phyloP scores from a whole-genome alignment of 2,329 filamentous ascomycete species.

The Hymenoscyphus fructigenus region DNA sequence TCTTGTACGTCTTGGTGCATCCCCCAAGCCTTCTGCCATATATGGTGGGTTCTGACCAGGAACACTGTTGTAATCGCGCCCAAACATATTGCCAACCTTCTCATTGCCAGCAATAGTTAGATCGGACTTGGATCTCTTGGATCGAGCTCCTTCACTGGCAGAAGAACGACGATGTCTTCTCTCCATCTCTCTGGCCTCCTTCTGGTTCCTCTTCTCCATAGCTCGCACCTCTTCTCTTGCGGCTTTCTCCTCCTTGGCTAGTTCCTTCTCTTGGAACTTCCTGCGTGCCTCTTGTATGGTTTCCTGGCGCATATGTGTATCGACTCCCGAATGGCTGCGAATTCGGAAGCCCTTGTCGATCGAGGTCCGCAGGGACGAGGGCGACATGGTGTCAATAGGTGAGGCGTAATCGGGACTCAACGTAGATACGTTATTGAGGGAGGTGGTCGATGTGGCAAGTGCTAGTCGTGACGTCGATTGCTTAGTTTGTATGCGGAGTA shows the following conservation, averaged over 20 bases:
- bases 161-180: slow-evolving; percentile 36
- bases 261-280: slow-evolving; percentile 62
- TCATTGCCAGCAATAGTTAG: slow-evolving; percentile 27
- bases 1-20: slow-evolving; percentile 6
- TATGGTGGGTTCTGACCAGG: slow-evolving; percentile 13
- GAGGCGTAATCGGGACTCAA: slow-evolving; percentile 29
- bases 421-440: slow-evolving; percentile 21
- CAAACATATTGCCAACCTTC: slow-evolving; percentile 27
- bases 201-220: slow-evolving; percentile 57
- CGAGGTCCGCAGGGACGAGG: slow-evolving; percentile 56
- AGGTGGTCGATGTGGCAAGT: slow-evolving; percentile 31
- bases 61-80: slow-evolving; percentile 24
- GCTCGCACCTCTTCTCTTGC: slow-evolving; percentile 58
- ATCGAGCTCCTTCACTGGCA: slow-evolving; percentile 43
- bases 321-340: slow-evolving; percentile 59
- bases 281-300: slow-evolving; percentile 61
- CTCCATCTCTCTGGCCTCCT: slow-evolving; percentile 53
- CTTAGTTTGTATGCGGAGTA: slow-evolving; percentile 32
- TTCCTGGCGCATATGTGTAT: slow-evolving; percentile 53
- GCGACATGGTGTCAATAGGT: slow-evolving; percentile 32
- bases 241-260: slow-evolving; percentile 61
- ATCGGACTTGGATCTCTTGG: slow-evolving; percentile 40
- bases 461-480: slow-evolving; percentile 29
- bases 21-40: slow-evolving; percentile 7
- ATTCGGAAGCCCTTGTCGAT: slow-evolving; percentile 60